Evolutionary conservation across 495 filamentous ascomycete species (phyloP), one percentile per base, ranked within the genome.

Genomic region (Clohesyomyces aquaticus): DNA sequence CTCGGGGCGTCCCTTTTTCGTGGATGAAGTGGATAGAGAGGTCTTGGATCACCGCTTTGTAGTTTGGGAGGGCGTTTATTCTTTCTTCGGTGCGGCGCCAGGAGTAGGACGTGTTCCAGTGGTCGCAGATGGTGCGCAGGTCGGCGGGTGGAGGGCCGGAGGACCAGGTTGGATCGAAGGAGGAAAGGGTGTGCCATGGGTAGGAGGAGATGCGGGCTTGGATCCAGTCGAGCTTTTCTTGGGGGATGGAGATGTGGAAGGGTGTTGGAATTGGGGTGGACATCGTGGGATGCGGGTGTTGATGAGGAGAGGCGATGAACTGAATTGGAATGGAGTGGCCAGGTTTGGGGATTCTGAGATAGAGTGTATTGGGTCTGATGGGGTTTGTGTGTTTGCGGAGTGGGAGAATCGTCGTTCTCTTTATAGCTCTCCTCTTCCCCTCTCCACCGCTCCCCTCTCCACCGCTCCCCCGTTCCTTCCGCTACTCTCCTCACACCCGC

Each of bases 1-100:
- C n/a, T n/a, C n/a, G n/a, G n/a, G n/a, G n/a, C n/a, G n/a, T n/a
- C n/a, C 71, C 78, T 21, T 66, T 59, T 48, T 79, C 77, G 59
- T 82, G 77, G 22, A 82, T 58, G 65, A 80, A 82, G 66, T 82
- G 80, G 29, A 81, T 76, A 23, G 77, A 65, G 50, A 79, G 66
- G 21, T 43, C 10, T 6, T 75, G 49, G 21, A 79, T 71, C 1
- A 71, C 50, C 2, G 77, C 77, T 19, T 49, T 76, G 63, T 74
- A 78, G 19, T 81, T 77, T 0, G 72, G 70, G 26, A 82, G 65
- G 19, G 76, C 70, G 48, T 82, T 83, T 14, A 83, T 55, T 16
- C 71, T 70, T 29, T 54, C 55, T 56, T 81, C 78, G 26, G 76
- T 70, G 22, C 72, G 71, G 1, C 78, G 73, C 82, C 81, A 85